Conservation (phyloP, 208 protist genomes). For the Wallacemonas sp. region DNA sequence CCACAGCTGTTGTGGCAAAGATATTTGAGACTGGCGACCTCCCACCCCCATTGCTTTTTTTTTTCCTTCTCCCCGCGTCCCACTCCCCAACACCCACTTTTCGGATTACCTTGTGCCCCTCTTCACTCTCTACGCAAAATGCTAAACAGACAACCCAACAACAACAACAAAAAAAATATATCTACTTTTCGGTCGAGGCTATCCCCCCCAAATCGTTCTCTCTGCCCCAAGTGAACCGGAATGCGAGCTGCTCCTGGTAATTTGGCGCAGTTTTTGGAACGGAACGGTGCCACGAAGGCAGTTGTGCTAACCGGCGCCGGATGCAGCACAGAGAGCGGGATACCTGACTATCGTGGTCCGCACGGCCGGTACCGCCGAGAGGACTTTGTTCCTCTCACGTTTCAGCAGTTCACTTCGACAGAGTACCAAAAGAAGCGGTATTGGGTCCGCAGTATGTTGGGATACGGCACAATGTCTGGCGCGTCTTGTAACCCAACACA, state of each 20-base stretch:
- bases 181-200: too few relatives aligned
- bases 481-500: conserved; percentile 69
- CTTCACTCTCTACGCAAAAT: background rate
- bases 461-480: conserved; percentile 52
- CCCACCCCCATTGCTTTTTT: background rate
- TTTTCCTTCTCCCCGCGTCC: background rate
- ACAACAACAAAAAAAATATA: too few relatives aligned
- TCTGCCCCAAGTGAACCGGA: background rate
- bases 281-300: conserved; percentile 5
- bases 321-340: conserved; percentile 85
- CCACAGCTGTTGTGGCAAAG: too few relatives aligned
- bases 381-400: conserved; percentile 71
- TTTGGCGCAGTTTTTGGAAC: conserved; percentile 36
- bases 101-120: background rate
- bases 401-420: conserved; percentile 59
- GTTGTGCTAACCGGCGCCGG: conserved; percentile 77
- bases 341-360: conserved; percentile 79
- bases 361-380: conserved; percentile 62
- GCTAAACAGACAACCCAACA: too few relatives aligned
- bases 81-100: too few relatives aligned
- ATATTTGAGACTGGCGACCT: background rate
- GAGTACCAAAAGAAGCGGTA: conserved; percentile 73
- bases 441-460: conserved; percentile 78
- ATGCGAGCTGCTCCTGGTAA: background rate
- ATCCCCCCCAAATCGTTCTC: too few relatives aligned